A percentile compares a stretch with the other conserved stretches of the same genome.
These are phyloP conservation scores for Diaporthe vexans DNA, from an alignment of 2,329 filamentous ascomycete species.

Conservation along the genomic window DNA sequence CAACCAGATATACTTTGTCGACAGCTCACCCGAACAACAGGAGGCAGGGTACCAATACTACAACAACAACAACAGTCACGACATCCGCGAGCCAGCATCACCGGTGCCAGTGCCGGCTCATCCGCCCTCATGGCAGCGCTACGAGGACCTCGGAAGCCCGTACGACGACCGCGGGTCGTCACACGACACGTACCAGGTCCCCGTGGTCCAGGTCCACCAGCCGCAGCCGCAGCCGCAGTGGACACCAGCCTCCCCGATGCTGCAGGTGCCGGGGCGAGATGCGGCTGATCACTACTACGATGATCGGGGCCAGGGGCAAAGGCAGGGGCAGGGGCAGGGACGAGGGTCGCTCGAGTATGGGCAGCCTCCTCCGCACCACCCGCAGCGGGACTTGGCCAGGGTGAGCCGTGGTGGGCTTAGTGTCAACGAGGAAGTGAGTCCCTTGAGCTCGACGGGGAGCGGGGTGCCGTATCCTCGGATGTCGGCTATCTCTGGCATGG, in stretches of 20 bases:
- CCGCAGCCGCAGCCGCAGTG: neutral
- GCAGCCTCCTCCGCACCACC: neutral
- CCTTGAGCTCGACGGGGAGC: slow-evolving; percentile 40
- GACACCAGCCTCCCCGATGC: neutral
- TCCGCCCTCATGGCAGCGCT: neutral
- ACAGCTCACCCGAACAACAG: neutral
- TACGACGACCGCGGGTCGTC: neutral
- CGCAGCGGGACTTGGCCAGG: slow-evolving; percentile 8
- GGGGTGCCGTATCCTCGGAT: slow-evolving; percentile 29
- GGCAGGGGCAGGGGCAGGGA: neutral
- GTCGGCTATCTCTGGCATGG: slow-evolving; percentile 38
- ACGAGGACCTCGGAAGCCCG: slow-evolving; percentile 12
- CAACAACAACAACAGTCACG: too few relatives aligned
- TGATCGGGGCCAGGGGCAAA: neutral
- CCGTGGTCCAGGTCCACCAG: slow-evolving; percentile 9
- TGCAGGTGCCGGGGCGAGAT: neutral
- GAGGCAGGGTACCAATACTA: neutral
- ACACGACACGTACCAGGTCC: neutral
- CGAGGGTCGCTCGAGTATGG: neutral
- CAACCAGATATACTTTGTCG: neutral
- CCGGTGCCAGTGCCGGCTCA: neutral
- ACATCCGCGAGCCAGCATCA: neutral
- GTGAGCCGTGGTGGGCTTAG: neutral
- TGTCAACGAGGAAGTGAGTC: slow-evolving; percentile 36
- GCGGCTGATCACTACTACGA: neutral